phyloP scores from a whole-genome alignment of 768 basidiomycete species.

The Boletus speciosus region DNA sequence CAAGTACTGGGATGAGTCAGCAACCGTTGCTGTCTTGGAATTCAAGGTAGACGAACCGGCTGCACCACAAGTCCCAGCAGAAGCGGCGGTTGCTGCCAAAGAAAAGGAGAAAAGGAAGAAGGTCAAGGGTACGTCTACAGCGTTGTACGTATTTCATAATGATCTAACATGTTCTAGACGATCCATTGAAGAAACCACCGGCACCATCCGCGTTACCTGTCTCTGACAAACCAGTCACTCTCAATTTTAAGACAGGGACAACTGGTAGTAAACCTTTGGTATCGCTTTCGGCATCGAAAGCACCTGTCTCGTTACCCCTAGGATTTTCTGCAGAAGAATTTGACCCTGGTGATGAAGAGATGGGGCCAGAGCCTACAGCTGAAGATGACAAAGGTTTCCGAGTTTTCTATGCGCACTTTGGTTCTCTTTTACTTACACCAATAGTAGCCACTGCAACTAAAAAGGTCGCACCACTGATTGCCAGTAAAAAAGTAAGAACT shows the following conservation, averaged over 20 bases:
- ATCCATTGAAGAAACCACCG: slow-evolving; percentile 35
- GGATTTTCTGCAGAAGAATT: slow-evolving; percentile 71
- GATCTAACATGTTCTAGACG: slow-evolving; percentile 27
- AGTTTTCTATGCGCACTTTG: background rate
- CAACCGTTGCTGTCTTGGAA: slow-evolving; percentile 69
- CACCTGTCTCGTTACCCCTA: slow-evolving; percentile 43
- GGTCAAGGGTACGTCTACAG: slow-evolving; percentile 41
- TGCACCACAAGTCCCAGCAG: slow-evolving; percentile 21
- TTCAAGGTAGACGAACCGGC: slow-evolving; percentile 70
- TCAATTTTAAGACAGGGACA: slow-evolving; percentile 58
- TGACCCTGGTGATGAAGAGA: slow-evolving; percentile 36
- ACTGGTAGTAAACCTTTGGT: slow-evolving; percentile 17
- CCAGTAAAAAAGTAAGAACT: slow-evolving; percentile 72
- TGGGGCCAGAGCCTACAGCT: slow-evolving; percentile 39
- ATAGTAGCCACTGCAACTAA: slow-evolving; percentile 47
- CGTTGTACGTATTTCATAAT: background rate
- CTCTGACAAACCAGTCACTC: slow-evolving; percentile 76
- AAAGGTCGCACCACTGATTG: slow-evolving; percentile 77
- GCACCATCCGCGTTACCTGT: slow-evolving; percentile 69
- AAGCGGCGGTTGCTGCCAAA: slow-evolving; percentile 47
- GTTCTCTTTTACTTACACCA: slow-evolving; percentile 9
- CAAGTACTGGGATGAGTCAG: slow-evolving; percentile 90
- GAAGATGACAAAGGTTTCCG: slow-evolving; percentile 45
- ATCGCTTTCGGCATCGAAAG: slow-evolving; percentile 28
- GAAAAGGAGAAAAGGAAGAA: slow-evolving; percentile 60